These are phyloP conservation scores for Helotiales sp. DNA, from an alignment of 2,329 filamentous ascomycete genomes.

Conservation along the genomic window DNA sequence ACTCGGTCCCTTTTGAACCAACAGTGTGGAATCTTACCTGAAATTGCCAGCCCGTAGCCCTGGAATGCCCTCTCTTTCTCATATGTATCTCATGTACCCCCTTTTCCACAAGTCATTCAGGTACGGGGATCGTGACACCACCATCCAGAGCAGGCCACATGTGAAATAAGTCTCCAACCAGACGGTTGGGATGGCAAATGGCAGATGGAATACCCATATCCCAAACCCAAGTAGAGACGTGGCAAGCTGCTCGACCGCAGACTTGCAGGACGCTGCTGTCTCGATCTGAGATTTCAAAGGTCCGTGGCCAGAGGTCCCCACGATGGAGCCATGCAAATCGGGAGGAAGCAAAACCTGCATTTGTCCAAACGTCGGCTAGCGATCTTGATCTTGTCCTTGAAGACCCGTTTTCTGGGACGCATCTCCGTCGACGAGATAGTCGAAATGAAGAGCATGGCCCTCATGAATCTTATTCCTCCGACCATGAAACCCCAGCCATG, in stretches of 20 bases:
- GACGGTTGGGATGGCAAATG: constrained; percentile 7
- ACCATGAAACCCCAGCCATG: constrained; percentile 17
- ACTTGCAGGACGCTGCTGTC: background rate
- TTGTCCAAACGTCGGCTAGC: background rate
- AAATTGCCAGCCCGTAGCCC: background rate
- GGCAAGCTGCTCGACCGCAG: constrained; percentile 2
- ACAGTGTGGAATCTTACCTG: too few relatives aligned
- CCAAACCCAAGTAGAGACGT: constrained; percentile 13
- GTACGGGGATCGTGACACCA: background rate
- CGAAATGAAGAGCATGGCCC: constrained; percentile 15
- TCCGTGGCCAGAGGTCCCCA: background rate
- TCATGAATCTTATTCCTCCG: background rate
- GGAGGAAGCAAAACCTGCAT: background rate
- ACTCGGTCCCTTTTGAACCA: background rate
- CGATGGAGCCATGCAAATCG: background rate
- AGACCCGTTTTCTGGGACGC: background rate
- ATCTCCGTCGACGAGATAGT: background rate
- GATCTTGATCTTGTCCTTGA: background rate
- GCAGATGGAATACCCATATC: constrained; percentile 17
- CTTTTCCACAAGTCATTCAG: background rate
- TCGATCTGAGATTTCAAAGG: background rate
- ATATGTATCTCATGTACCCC: background rate
- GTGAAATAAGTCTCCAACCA: constrained; percentile 1
- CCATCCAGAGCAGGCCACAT: background rate
- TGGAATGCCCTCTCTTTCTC: background rate